Evolutionary conservation across 768 basidiomycete species (phyloP).

Genomic region (Tremella mesenterica): DNA sequence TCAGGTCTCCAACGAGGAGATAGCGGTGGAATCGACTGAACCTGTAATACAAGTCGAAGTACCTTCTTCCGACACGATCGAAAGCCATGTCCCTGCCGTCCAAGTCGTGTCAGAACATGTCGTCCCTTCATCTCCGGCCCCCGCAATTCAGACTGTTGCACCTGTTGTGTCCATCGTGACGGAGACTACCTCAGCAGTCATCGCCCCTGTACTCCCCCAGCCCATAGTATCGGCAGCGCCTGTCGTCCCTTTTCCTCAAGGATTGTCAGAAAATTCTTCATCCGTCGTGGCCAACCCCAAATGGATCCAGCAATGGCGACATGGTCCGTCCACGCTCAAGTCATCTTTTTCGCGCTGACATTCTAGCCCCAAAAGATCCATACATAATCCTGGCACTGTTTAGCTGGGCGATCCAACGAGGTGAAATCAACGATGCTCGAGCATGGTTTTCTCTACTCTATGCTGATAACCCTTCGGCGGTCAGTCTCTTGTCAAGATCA

Average conservation of each 20-base stretch:
- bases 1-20: constrained; percentile 7
- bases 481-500: constrained; percentile 49
- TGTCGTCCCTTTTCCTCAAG: constrained; percentile 22
- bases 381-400: constrained; percentile 65
- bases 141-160: too few species aligned
- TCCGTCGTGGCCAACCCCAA: constrained; percentile 31
- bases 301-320: constrained; percentile 27
- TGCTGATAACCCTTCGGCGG: constrained; percentile 81
- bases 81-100: background rate
- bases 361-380: constrained; percentile 17
- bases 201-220: background rate
- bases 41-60: background rate
- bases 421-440: constrained; percentile 70
- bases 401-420: constrained; percentile 63
- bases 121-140: constrained; percentile 21
- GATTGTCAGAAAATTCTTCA: constrained; percentile 26
- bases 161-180: too few species aligned
- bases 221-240: background rate
- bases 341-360: background rate
- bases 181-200: too few species aligned
- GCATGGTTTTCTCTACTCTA: constrained; percentile 73
- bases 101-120: background rate
- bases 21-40: background rate
- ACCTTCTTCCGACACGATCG: background rate
- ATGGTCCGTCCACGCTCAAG: constrained; percentile 19